Evolutionary conservation across 2,329 filamentous ascomycete species (phyloP).

Genomic region (Fusarium phyllophilum): DNA sequence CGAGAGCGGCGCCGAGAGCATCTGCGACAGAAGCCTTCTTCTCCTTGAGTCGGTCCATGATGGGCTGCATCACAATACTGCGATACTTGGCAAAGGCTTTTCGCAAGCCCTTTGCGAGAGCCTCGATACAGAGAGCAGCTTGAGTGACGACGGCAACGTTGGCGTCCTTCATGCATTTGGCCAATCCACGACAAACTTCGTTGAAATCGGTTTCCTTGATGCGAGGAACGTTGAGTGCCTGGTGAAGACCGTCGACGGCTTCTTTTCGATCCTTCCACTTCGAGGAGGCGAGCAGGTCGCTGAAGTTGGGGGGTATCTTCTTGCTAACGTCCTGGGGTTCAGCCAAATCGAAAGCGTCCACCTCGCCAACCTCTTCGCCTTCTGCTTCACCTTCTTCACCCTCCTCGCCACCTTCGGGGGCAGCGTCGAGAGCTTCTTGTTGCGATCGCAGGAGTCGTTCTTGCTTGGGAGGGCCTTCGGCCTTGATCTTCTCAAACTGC

Average conservation of each 20-base stretch:
- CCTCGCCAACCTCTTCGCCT: conserved; percentile 64
- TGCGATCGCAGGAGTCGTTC: conserved; percentile 89
- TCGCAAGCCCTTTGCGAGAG: conserved; percentile 85
- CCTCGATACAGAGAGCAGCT: conserved; percentile 91
- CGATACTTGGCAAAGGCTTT: conserved; percentile 84
- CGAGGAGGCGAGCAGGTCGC: conserved; percentile 84
- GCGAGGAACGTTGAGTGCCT: conserved; percentile 81
- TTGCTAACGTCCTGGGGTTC: conserved; percentile 88
- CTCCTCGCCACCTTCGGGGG: conserved; percentile 66
- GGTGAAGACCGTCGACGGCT: conserved; percentile 83
- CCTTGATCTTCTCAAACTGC: conserved; percentile 91
- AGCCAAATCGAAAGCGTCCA: conserved; percentile 83
- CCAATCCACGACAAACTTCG: conserved; percentile 83
- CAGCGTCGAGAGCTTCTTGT: conserved; percentile 82
- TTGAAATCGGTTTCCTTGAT: conserved; percentile 93
- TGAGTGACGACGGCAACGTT: conserved; percentile 95
- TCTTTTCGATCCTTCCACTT: conserved; percentile 99
- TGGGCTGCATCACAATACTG: conserved; percentile 81
- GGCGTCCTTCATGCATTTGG: conserved; percentile 98
- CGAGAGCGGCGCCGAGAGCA: conserved; percentile 85
- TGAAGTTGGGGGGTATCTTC: conserved; percentile 83
- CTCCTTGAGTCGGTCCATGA: conserved; percentile 96
- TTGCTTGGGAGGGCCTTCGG: conserved; percentile 87
- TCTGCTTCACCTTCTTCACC: conserved; percentile 68
- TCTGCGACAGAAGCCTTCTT: conserved; percentile 93